Base-by-base conservation (phyloP, 2,329 filamentous ascomycete species). In the Byssothecium circinans region DNA sequence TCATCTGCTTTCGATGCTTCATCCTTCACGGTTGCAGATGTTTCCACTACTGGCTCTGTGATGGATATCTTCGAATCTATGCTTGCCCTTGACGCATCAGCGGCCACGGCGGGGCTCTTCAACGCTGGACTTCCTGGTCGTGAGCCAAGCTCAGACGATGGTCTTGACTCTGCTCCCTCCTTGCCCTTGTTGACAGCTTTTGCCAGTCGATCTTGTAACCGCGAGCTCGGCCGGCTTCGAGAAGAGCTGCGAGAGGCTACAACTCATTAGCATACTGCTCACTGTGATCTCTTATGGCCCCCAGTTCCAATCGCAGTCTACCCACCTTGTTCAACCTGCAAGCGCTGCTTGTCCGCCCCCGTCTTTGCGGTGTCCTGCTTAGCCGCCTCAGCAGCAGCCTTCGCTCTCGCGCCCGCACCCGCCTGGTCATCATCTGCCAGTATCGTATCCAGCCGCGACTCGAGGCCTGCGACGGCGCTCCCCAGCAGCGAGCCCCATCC, bases 381-480 rank as follows among this genome's bases (percentile, higher is more conserved):
- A 45, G 66, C 62, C 15, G 68, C 61, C 35, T 69, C 58, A 32
- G 75, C 69, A 23, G 70, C 64, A 25, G 70, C 58, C 48, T 72
- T 74, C 45, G 67, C 68, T 50, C 69, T 73, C 41, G 73, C 75
- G 41, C 73, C 71, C 41, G 73, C 75, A 41, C 73, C 71, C 25
- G 71, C 70, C 39, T 82, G 81, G 35, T 86, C 84, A 45, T 89
- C 85, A 57, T 96, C 91, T 44, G 90, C 85, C 51, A 99, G 81
- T 49, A 99, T 95, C 41, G 83, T 91, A 70, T 99, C 94, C 50
- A 99, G 81, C 35, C 89, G 85, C 50, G 91, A 95, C 75, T 99
- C 94, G 48, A 99, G 88, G 51, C 91, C 91, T 45, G 91, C 91
- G 51, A 97, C 90, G 54, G 92, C 91, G 72, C 92, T 89, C 56